These are phyloP conservation scores for Colletotrichum incanum DNA, from an alignment of 2,329 filamentous ascomycete genomes.

Conservation along the genomic window DNA sequence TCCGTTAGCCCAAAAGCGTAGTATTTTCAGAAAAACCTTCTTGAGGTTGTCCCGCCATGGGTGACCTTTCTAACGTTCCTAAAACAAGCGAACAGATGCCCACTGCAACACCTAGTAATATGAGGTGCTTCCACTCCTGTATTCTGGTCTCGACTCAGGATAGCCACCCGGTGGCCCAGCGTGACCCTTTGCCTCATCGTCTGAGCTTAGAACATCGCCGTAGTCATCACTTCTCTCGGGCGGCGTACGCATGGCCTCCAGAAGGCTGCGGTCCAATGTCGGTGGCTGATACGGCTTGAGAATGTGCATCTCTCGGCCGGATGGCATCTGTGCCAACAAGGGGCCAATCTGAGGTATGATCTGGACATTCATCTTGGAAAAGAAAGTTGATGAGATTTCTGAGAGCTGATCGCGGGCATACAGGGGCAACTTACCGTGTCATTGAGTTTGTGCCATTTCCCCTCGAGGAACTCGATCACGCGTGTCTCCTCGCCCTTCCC, in stretches of 20 bases:
- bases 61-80: slow-evolving; percentile 20
- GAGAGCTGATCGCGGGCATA: not conserved
- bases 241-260: slow-evolving; percentile 74
- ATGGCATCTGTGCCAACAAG: slow-evolving; percentile 85
- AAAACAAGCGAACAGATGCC: slow-evolving; percentile 24
- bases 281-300: slow-evolving; percentile 79
- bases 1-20: slow-evolving; percentile 28
- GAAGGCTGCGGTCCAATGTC: slow-evolving; percentile 72
- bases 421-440: slow-evolving; percentile 78
- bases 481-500: slow-evolving; percentile 88
- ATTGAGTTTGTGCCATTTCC: slow-evolving; percentile 94
- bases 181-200: slow-evolving; percentile 54
- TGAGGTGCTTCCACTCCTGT: slow-evolving; percentile 57
- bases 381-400: not conserved
- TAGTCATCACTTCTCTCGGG: slow-evolving; percentile 60
- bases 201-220: slow-evolving; percentile 55
- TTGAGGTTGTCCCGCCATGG: slow-evolving; percentile 15
- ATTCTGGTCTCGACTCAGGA: slow-evolving; percentile 62
- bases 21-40: slow-evolving; percentile 31
- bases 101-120: slow-evolving; percentile 49
- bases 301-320: slow-evolving; percentile 87
- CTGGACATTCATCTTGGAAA: slow-evolving; percentile 82
- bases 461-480: slow-evolving; percentile 88
- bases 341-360: slow-evolving; percentile 79
- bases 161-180: slow-evolving; percentile 64